These are phyloP conservation scores for Cystofilobasidium capitatum DNA, from an alignment of 768 basidiomycete genomes.

Conservation along the genomic window DNA sequence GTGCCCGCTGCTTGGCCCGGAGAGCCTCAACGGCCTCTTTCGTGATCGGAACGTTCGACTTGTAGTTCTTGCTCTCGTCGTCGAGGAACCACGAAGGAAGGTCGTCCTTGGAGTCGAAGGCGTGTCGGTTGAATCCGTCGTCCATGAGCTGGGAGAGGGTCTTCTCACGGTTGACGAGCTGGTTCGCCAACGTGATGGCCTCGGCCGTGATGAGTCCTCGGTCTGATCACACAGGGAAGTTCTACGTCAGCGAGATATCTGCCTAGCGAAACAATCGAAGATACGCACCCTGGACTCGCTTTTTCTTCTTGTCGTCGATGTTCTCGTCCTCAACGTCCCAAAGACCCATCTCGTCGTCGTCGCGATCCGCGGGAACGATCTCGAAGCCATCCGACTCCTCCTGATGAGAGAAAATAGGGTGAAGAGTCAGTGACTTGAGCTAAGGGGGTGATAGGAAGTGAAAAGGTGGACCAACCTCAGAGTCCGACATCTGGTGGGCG, in stretches of 20 bases:
- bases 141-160: constrained; percentile 84
- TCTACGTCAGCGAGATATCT: not conserved
- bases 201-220: constrained; percentile 76
- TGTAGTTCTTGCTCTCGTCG: constrained; percentile 87
- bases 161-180: constrained; percentile 77
- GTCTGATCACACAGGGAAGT: no score
- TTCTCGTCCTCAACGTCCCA: constrained; percentile 78
- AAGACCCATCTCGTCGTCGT: constrained; percentile 53
- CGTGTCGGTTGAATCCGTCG: constrained; percentile 90
- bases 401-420: constrained; percentile 30
- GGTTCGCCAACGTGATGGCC: constrained; percentile 81
- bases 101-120: constrained; percentile 80
- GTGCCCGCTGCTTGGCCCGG: constrained; percentile 77
- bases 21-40: constrained; percentile 84
- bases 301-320: constrained; percentile 57
- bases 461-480: not conserved
- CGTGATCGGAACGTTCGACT: constrained; percentile 87
- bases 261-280: not conserved
- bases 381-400: constrained; percentile 58
- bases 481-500: not conserved
- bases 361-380: constrained; percentile 54
- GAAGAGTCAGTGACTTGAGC: not conserved
- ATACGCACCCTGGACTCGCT: constrained; percentile 55
- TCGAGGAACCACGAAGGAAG: constrained; percentile 96
- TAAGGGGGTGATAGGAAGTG: not conserved